Evolutionary conservation across 1,284 basidiomycete species (phyloP).

Genomic region (Rhodotorula sp.): DNA sequence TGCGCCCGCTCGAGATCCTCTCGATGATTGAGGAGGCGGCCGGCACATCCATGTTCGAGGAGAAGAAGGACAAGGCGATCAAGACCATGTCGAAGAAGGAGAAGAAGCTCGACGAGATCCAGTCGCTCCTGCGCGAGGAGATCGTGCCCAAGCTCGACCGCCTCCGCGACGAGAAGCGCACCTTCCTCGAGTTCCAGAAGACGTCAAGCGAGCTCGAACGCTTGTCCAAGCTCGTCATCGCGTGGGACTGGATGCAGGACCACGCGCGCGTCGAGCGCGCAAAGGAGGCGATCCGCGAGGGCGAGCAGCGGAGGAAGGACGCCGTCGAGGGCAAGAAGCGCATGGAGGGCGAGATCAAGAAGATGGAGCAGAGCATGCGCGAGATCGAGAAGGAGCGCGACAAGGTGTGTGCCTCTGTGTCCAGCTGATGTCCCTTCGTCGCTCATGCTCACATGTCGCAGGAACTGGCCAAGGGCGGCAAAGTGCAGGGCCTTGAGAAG

Average conservation of each 20-base stretch:
- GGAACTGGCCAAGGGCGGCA: constrained; percentile 70
- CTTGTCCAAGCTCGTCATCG: constrained; percentile 78
- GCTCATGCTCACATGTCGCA: constrained; percentile 21
- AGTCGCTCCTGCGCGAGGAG: constrained; percentile 75
- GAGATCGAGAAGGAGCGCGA: constrained; percentile 65
- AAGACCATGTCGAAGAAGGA: constrained; percentile 98
- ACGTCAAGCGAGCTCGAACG: constrained; percentile 83
- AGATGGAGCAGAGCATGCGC: constrained; percentile 60
- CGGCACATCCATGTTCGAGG: constrained; percentile 99
- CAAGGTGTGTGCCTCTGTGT: constrained; percentile 50
- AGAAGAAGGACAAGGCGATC: constrained; percentile 94
- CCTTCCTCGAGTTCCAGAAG: constrained; percentile 90
- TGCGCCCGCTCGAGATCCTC: constrained; percentile 96
- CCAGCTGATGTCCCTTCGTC: neutral
- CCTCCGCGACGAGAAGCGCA: constrained; percentile 84
- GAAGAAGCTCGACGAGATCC: constrained; percentile 90
- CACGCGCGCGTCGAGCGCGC: constrained; percentile 54
- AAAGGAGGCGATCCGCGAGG: constrained; percentile 51
- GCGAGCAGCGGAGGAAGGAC: constrained; percentile 55
- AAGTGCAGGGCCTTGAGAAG: constrained; percentile 74
- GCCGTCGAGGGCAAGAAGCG: constrained; percentile 52
- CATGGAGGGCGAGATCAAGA: constrained; percentile 48
- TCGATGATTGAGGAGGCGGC: constrained; percentile 99
- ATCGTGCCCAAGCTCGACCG: constrained; percentile 94
- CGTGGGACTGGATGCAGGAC: constrained; percentile 81